Percentiles rank a stretch among this genome's conserved stretches.
Conservation (phyloP, 2,329 filamentous ascomycete species). For the Penicillium sclerotigenum region DNA sequence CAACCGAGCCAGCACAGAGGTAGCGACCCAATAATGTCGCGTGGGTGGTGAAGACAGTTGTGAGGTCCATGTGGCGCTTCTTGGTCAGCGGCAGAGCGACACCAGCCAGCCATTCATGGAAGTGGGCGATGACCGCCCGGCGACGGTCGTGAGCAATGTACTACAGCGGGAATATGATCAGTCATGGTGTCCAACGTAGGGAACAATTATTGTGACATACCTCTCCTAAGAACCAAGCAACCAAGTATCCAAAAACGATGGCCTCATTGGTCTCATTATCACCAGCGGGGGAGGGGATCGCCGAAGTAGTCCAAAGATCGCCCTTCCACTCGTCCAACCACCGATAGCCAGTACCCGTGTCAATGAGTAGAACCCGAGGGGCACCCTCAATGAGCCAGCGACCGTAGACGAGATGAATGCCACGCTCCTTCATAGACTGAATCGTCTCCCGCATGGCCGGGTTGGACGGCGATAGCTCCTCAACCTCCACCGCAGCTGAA, state of each 20-base stretch:
- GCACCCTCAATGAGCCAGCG: constrained; percentile 97
- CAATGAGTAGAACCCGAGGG: constrained; percentile 87
- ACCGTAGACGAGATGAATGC: constrained; percentile 86
- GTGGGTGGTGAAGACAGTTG: constrained; percentile 98
- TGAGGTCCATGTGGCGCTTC: constrained; percentile 91
- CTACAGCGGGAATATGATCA: constrained; percentile 46
- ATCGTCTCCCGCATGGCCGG: constrained; percentile 79
- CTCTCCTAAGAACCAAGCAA: constrained; percentile 98
- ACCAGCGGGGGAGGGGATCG: constrained; percentile 86
- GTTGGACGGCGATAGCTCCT: constrained; percentile 81
- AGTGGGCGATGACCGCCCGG: constrained; percentile 91
- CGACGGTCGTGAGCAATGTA: constrained; percentile 91
- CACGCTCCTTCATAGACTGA: constrained; percentile 86
- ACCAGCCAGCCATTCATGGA: constrained; percentile 97
- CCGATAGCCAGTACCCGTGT: constrained; percentile 87
- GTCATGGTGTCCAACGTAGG: background rate
- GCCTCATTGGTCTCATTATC: constrained; percentile 97
- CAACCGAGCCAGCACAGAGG: constrained; percentile 92
- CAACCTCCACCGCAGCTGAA: constrained; percentile 96
- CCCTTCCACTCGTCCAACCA: constrained; percentile 96
- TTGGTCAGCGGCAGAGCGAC: constrained; percentile 89
- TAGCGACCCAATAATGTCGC: constrained; percentile 93
- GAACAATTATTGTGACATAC: constrained; percentile 52
- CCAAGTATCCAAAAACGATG: constrained; percentile 94
- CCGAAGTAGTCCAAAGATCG: constrained; percentile 87